phyloP scores from a whole-genome alignment of 305 asterid species.

The Rubia occidens region DNA sequence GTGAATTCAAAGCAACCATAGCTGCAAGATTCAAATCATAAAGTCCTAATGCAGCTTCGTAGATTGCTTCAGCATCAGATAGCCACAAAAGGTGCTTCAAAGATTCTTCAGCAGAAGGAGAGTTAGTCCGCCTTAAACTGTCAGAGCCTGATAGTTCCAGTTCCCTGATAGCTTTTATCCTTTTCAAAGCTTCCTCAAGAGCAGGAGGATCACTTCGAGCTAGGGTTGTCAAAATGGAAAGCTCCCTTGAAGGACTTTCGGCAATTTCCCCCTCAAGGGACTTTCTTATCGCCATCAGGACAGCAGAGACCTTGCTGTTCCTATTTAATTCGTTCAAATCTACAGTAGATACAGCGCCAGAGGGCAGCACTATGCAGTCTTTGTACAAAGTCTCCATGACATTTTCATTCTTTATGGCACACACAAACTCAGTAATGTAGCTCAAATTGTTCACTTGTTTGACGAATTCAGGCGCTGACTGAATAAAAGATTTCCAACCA shows the following conservation, averaged over 20 bases:
- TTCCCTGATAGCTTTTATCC: conserved; percentile 69
- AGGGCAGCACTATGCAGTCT: conserved; percentile 35
- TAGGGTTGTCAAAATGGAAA: conserved; percentile 87
- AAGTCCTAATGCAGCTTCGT: conserved; percentile 90
- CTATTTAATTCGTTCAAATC: conserved; percentile 30
- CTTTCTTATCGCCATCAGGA: conserved; percentile 52
- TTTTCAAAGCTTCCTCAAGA: conserved; percentile 78
- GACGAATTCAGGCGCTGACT: conserved; percentile 64
- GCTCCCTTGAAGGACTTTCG: conserved; percentile 74
- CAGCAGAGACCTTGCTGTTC: conserved; percentile 45
- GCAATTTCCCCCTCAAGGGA: conserved; percentile 70
- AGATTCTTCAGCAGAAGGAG: conserved; percentile 91
- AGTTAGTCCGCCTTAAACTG: conserved; percentile 34
- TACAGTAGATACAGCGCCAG: conserved; percentile 22
- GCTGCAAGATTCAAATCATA: conserved; percentile 97
- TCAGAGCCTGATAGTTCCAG: conserved; percentile 61
- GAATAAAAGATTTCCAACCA: conserved; percentile 75
- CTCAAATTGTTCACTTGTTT: conserved; percentile 66
- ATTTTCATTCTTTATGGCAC: conserved; percentile 67
- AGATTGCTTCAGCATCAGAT: conserved; percentile 74
- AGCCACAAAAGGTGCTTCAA: conserved; percentile 91
- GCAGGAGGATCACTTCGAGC: conserved; percentile 76
- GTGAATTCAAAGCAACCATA: conserved; percentile 89
- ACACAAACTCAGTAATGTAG: conserved; percentile 76
- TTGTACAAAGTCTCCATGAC: conserved; percentile 68